Conservation (phyloP, 2,329 filamentous ascomycete genomes). For the Orbilia javanica region DNA sequence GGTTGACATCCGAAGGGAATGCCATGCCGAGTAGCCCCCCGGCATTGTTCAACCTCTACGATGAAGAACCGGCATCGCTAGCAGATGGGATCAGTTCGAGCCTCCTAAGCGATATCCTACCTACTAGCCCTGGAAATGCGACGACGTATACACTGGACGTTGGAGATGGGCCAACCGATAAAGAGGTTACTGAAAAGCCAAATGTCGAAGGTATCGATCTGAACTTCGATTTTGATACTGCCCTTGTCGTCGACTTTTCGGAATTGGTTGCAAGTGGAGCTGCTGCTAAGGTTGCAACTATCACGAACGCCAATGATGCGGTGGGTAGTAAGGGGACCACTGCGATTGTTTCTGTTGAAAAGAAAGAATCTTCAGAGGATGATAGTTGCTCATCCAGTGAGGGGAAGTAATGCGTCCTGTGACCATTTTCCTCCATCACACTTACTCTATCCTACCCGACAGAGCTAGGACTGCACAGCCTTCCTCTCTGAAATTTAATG, state of each 20-base stretch:
- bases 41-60: slow-evolving; percentile 64
- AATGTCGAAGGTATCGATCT: slow-evolving; percentile 39
- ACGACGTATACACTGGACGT: slow-evolving; percentile 40
- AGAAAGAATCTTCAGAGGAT: slow-evolving; percentile 54
- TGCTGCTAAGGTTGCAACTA: slow-evolving; percentile 41
- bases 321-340: background rate
- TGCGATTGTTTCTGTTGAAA: slow-evolving; percentile 31
- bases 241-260: slow-evolving; percentile 56
- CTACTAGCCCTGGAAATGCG: slow-evolving; percentile 47
- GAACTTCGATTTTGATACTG: slow-evolving; percentile 54
- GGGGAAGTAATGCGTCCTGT: background rate
- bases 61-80: slow-evolving; percentile 61
- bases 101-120: slow-evolving; percentile 51
- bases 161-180: slow-evolving; percentile 3
- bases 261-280: slow-evolving; percentile 46
- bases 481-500: background rate
- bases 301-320: background rate
- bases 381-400: slow-evolving; percentile 55
- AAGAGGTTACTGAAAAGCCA: background rate
- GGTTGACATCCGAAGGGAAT: slow-evolving; percentile 60
- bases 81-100: slow-evolving; percentile 54
- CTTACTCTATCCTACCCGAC: too few species aligned
- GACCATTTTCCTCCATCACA: background rate
- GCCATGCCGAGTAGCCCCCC: slow-evolving; percentile 68
- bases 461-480: background rate